These are phyloP conservation scores for Syzygium oleosum DNA, from an alignment of 345 rosid species.

Conservation along the genomic window DNA sequence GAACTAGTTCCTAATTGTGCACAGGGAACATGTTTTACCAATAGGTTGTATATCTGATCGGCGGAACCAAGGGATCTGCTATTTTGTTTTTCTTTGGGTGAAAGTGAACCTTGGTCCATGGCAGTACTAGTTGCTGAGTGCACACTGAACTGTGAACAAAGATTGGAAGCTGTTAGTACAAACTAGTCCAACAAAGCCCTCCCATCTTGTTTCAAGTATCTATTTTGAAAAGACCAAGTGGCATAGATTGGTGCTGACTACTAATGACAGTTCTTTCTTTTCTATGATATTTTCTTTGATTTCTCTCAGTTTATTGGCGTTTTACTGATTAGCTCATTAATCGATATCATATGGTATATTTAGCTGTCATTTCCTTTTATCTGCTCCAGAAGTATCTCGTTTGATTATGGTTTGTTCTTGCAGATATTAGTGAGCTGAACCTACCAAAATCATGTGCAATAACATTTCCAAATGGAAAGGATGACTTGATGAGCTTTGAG, in stretches of 20 bases:
- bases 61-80: neutral
- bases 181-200: neutral
- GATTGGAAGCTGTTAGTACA: neutral
- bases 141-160: neutral
- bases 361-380: neutral
- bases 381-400: neutral
- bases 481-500: constrained; percentile 77
- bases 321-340: neutral
- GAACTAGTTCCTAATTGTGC: neutral
- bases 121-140: neutral
- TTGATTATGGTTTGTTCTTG: neutral
- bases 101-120: neutral
- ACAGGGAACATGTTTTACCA: neutral
- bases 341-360: neutral
- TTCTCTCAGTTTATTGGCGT: neutral
- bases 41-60: neutral
- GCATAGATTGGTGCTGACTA: neutral
- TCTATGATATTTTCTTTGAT: neutral
- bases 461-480: constrained; percentile 73
- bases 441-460: constrained; percentile 60
- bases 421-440: constrained; percentile 76
- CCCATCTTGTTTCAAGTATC: neutral
- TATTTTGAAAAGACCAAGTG: neutral
- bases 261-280: neutral
- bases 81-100: neutral